phyloP scores from a whole-genome alignment of 176 grass and related monocot species.

The Avena eriantha region DNA sequence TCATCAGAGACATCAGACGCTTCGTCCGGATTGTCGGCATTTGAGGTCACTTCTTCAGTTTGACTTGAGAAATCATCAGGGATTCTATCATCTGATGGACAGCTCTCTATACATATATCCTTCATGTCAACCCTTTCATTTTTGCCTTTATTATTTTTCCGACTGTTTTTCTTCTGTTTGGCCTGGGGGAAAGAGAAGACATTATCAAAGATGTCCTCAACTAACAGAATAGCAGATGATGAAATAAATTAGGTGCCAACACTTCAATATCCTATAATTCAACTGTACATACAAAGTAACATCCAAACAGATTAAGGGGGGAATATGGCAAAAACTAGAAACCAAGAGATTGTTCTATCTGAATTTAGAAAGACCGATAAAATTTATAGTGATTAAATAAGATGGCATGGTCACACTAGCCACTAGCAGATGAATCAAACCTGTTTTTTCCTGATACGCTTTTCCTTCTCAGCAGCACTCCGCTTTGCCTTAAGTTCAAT shows the following conservation, averaged over 20 bases:
- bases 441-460: conserved; percentile 94
- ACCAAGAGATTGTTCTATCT: conserved; percentile 8
- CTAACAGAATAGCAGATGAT: neutral
- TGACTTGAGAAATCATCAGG: conserved; percentile 63
- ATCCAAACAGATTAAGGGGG: neutral
- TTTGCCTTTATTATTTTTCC: conserved; percentile 79
- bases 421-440: conserved; percentile 39
- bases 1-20: conserved; percentile 83
- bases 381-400: neutral
- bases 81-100: conserved; percentile 58
- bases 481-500: conserved; percentile 78
- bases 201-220: conserved; percentile 17
- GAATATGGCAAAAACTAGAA: conserved; percentile 13
- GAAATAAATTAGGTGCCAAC: neutral
- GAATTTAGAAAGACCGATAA: neutral
- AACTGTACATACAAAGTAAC: conserved; percentile 34
- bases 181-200: conserved; percentile 36
- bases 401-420: conserved; percentile 19
- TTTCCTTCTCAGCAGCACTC: conserved; percentile 77
- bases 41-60: conserved; percentile 59
- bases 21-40: conserved; percentile 67
- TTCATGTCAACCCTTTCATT: conserved; percentile 56
- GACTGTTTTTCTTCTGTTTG: conserved; percentile 89
- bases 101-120: conserved; percentile 46
- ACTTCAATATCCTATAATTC: neutral